Conservation (phyloP, 1,284 basidiomycete species). For the Exsudoporus floridanus region DNA sequence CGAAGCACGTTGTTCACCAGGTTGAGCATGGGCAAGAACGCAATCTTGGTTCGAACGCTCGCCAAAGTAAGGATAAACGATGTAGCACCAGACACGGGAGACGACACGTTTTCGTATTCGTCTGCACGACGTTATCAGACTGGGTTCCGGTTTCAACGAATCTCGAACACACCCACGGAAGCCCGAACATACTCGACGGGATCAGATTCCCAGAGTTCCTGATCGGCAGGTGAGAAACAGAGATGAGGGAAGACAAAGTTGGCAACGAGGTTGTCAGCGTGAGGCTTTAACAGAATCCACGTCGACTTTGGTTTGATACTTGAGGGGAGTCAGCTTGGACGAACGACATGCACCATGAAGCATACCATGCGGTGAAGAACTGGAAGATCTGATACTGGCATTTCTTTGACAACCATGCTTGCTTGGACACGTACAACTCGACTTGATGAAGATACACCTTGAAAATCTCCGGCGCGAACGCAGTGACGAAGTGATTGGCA, state of each 20-base stretch:
- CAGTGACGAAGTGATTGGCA: conserved; percentile 72
- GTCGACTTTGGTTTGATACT: conserved; percentile 89
- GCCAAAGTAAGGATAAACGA: conserved; percentile 77
- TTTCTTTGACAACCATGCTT: conserved; percentile 78
- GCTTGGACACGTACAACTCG: conserved; percentile 66
- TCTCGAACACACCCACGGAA: conserved; percentile 56
- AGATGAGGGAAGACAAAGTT: conserved; percentile 84
- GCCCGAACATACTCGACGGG: conserved; percentile 77
- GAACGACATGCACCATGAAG: background rate
- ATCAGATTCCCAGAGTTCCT: conserved; percentile 73
- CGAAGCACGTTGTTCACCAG: conserved; percentile 73
- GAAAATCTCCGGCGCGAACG: conserved; percentile 83
- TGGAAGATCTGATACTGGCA: conserved; percentile 78
- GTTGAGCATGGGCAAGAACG: conserved; percentile 74
- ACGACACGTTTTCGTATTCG: conserved; percentile 75
- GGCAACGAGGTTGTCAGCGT: conserved; percentile 70
- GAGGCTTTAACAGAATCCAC: conserved; percentile 82
- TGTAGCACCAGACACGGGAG: conserved; percentile 74
- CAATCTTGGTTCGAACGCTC: conserved; percentile 71
- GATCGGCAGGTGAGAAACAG: conserved; percentile 67
- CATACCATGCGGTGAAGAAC: conserved; percentile 84
- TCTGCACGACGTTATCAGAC: conserved; percentile 43
- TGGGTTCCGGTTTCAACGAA: background rate
- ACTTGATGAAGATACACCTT: conserved; percentile 77
- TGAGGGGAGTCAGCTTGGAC: conserved; percentile 10